phyloP scores from a whole-genome alignment of 2,329 filamentous ascomycete species.

The Paecilomyces fulvus region DNA sequence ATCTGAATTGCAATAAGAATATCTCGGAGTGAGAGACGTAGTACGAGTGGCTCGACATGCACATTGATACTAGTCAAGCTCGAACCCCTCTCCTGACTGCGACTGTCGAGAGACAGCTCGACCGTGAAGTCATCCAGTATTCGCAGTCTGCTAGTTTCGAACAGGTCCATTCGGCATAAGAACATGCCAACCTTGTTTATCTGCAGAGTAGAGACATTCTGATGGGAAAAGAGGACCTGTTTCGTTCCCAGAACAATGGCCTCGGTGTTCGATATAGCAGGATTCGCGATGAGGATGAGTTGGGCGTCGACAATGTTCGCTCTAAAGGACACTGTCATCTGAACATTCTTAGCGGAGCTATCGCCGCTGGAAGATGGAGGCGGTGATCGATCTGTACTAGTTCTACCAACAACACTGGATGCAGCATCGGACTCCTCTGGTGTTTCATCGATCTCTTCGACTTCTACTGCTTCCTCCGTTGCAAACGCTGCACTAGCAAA shows the following conservation, averaged over 20 bases:
- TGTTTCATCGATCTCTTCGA: conserved; percentile 26
- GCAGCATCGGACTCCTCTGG: conserved; percentile 28
- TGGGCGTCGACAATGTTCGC: conserved; percentile 95
- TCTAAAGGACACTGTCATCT: conserved; percentile 75
- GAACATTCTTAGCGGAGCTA: conserved; percentile 30
- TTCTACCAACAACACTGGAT: conserved; percentile 18
- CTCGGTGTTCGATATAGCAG: conserved; percentile 79
- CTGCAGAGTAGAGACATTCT: conserved; percentile 88
- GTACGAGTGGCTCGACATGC: conserved; percentile 81
- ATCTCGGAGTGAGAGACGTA: conserved; percentile 85
- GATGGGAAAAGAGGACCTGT: conserved; percentile 84
- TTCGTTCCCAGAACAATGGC: conserved; percentile 93
- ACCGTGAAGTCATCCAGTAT: conserved; percentile 97
- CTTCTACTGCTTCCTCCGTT: conserved; percentile 40
- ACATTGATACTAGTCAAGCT: conserved; percentile 70
- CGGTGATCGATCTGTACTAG: conserved; percentile 17
- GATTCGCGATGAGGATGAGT: conserved; percentile 92
- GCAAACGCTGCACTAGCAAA: conserved; percentile 67
- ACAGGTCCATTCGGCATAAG: conserved; percentile 94
- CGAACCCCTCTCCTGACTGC: conserved; percentile 50
- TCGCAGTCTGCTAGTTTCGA: conserved; percentile 79
- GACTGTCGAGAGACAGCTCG: conserved; percentile 75
- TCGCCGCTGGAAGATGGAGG: conserved; percentile 18
- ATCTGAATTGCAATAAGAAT: conserved; percentile 93
- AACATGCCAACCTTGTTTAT: conserved; percentile 97